Evolutionary conservation across 257 asterid species (phyloP).

Genomic region (Thymus mandschuricus): DNA sequence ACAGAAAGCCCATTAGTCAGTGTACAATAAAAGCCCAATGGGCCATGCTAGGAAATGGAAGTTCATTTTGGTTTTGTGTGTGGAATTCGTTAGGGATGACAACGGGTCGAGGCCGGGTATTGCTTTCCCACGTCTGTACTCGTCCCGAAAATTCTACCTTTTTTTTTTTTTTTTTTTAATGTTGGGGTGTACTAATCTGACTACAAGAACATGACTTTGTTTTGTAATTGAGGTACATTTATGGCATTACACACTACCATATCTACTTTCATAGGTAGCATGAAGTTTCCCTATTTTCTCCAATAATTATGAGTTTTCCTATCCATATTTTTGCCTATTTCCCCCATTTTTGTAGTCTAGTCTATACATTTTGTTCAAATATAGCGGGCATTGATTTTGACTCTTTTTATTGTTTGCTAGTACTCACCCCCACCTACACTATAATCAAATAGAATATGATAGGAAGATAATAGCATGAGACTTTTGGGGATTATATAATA

Average conservation of each 20-base stretch:
- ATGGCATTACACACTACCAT: neutral
- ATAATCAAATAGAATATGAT: no score
- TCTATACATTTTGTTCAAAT: constrained; percentile 21
- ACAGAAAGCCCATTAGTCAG: no score
- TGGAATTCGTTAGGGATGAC: no score
- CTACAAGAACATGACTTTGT: neutral
- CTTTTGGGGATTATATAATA: no score
- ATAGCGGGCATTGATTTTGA: constrained; percentile 24
- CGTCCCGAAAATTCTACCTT: no score
- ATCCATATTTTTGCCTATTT: constrained; percentile 27
- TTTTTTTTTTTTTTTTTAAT: neutral
- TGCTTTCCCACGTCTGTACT: no score
- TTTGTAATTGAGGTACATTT: constrained; percentile 13
- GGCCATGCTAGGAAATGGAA: no score
- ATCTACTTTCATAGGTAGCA: neutral
- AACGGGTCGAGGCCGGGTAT: no score
- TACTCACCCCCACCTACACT: neutral
- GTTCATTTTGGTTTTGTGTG: no score
- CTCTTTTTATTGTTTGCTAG: neutral
- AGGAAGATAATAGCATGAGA: no score
- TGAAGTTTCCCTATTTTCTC: neutral
- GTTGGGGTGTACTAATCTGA: neutral
- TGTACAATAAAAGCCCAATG: no score
- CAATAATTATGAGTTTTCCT: constrained; percentile 14
- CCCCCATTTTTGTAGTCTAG: neutral